Percentiles rank a stretch among this genome's conserved stretches.
Conservation (phyloP, 768 basidiomycete species). For the Lactarius indigo region DNA sequence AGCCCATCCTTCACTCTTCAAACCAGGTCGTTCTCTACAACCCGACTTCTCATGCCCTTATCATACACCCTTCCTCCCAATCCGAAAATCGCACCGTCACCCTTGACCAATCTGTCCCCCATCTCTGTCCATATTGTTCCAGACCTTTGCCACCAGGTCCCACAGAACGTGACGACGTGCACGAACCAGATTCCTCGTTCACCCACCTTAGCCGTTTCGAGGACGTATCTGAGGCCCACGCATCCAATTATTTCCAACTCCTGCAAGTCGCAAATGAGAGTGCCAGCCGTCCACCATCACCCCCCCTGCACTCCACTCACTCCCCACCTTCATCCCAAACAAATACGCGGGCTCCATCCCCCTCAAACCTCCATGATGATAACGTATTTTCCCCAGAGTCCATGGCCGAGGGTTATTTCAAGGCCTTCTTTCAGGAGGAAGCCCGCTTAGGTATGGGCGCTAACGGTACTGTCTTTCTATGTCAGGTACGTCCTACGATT, state of each 20-base stretch:
- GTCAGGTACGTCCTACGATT: slow-evolving; percentile 54
- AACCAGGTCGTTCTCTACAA: slow-evolving; percentile 89
- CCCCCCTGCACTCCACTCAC: slow-evolving; percentile 30
- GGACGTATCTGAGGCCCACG: slow-evolving; percentile 41
- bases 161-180: slow-evolving; percentile 33
- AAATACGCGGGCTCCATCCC: slow-evolving; percentile 28
- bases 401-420: slow-evolving; percentile 92
- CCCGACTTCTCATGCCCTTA: slow-evolving; percentile 76
- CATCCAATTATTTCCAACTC: slow-evolving; percentile 77
- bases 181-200: slow-evolving; percentile 30
- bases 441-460: slow-evolving; percentile 91
- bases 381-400: slow-evolving; percentile 57
- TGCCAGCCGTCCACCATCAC: slow-evolving; percentile 50
- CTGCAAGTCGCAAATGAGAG: slow-evolving; percentile 70
- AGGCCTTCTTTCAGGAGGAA: slow-evolving; percentile 90
- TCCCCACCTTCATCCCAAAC: slow-evolving; percentile 30
- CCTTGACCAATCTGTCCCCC: slow-evolving; percentile 7
- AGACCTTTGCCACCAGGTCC: slow-evolving; percentile 44
- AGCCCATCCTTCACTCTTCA: slow-evolving; percentile 74
- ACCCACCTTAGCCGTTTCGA: slow-evolving; percentile 19
- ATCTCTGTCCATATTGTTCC: slow-evolving; percentile 72
- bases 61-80: slow-evolving; percentile 43
- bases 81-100: slow-evolving; percentile 1
- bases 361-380: neutral
- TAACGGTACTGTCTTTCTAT: slow-evolving; percentile 85